A percentile compares a stretch with the other conserved stretches of the same genome.
phyloP scores from a whole-genome alignment of 2,329 filamentous ascomycete genomes.

The Emericellopsis cladophorae region DNA sequence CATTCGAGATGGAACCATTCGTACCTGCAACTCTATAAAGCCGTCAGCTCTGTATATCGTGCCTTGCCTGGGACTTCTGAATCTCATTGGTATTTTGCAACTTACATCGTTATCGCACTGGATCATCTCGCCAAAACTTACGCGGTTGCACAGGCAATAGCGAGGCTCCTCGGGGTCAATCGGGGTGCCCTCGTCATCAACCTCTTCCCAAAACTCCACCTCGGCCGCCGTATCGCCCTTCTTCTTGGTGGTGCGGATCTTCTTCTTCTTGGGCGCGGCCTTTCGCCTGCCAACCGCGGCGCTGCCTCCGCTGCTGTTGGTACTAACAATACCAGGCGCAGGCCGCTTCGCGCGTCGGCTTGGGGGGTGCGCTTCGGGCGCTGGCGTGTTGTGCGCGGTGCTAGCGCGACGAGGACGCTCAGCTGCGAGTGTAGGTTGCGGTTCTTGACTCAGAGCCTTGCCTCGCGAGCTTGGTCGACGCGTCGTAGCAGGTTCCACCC shows the following conservation, averaged over 20 bases:
- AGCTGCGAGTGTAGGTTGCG: constrained; percentile 31
- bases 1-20: constrained; percentile 82
- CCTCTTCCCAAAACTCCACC: constrained; percentile 39
- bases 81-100: constrained; percentile 4
- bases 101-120: constrained; percentile 71
- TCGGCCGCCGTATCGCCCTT: constrained; percentile 22
- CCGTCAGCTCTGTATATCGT: too few relatives aligned
- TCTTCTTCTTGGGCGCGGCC: constrained; percentile 55
- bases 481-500: constrained; percentile 17
- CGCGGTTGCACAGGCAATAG: constrained; percentile 69
- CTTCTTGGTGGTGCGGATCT: constrained; percentile 29
- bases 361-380: constrained; percentile 31
- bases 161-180: constrained; percentile 65
- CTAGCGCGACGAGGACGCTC: constrained; percentile 44
- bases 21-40: constrained; percentile 50
- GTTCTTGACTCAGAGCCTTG: constrained; percentile 38
- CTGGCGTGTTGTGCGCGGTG: constrained; percentile 44
- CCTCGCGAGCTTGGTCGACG: constrained; percentile 40
- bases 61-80: too few relatives aligned
- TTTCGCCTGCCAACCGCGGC: constrained; percentile 62
- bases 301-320: constrained; percentile 45
- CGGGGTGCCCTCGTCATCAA: constrained; percentile 54
- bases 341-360: constrained; percentile 54
- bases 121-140: constrained; percentile 77
- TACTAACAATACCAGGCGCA: constrained; percentile 58